Conservation (phyloP, 1,139 yeast genomes). For the Williopsis jadinii region DNA sequence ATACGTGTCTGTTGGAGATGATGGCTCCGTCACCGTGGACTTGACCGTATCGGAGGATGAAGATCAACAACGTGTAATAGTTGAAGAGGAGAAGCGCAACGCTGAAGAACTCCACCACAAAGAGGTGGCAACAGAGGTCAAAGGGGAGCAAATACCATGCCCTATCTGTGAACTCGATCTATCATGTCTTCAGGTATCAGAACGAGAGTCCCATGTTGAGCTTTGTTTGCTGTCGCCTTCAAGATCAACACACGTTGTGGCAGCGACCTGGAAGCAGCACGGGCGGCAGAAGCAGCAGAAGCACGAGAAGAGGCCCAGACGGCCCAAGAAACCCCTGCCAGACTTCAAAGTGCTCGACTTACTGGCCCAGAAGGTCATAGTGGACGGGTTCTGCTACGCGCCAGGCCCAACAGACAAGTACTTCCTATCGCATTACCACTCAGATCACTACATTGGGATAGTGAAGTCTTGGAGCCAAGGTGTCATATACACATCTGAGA, state of each 20-base stretch:
- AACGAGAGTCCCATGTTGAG: constrained; percentile 54
- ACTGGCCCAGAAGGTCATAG: constrained; percentile 37
- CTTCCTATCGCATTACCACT: constrained; percentile 77
- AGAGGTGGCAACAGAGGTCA: background rate
- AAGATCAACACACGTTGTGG: constrained; percentile 5
- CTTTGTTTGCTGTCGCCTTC: constrained; percentile 31
- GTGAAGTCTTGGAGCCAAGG: constrained; percentile 69
- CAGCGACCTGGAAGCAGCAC: background rate
- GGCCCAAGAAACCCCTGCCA: constrained; percentile 35
- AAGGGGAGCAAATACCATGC: constrained; percentile 25
- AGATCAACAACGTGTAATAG: background rate
- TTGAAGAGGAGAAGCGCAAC: background rate
- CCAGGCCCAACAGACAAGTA: constrained; percentile 33
- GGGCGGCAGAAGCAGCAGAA: background rate
- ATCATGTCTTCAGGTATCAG: constrained; percentile 30
- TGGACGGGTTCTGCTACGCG: constrained; percentile 61
- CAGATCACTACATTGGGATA: constrained; percentile 90
- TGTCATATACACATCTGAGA: constrained; percentile 60
- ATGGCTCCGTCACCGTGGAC: background rate
- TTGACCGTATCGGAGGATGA: background rate
- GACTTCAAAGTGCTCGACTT: constrained; percentile 46
- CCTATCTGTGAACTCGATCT: constrained; percentile 43
- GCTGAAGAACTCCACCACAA: background rate
- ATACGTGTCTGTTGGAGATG: background rate
- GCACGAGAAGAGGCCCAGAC: constrained; percentile 1